Conservation (phyloP, 2,329 filamentous ascomycete genomes). For the Ceratocystis ficicola region DNA sequence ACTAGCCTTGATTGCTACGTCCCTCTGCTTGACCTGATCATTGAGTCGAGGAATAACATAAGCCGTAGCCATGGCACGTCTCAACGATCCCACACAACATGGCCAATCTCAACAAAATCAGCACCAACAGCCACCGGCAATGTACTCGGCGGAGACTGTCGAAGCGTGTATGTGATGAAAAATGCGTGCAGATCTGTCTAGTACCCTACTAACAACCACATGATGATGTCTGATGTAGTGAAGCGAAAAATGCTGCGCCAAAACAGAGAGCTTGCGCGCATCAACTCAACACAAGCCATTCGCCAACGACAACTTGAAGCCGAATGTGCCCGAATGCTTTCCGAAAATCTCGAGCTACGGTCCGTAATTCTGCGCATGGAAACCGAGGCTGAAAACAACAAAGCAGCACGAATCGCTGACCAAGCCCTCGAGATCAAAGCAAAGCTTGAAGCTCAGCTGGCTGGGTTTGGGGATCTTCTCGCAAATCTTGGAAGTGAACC, state of each 20-base stretch:
- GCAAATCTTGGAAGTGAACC: conserved; percentile 52
- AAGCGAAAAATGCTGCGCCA: conserved; percentile 69
- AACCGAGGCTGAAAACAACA: conserved; percentile 51
- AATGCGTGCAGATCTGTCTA: not conserved
- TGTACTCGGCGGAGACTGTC: conserved; percentile 42
- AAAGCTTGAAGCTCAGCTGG: conserved; percentile 58
- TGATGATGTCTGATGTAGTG: conserved; percentile 38
- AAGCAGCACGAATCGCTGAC: conserved; percentile 47
- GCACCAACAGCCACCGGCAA: conserved; percentile 11
- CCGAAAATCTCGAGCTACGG: conserved; percentile 66
- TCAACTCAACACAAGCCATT: conserved; percentile 64
- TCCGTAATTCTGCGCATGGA: conserved; percentile 59
- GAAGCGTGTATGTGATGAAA: conserved; percentile 52
- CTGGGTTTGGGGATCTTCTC: conserved; percentile 56
- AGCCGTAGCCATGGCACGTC: conserved; percentile 56
- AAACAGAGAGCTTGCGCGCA: conserved; percentile 70
- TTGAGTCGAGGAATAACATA: not conserved
- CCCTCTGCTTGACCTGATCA: not conserved
- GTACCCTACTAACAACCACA: conserved; percentile 11
- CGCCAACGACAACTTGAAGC: conserved; percentile 66
- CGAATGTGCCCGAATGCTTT: conserved; percentile 60
- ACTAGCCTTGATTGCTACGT: not conserved
- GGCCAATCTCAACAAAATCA: conserved; percentile 14
- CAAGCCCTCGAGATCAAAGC: conserved; percentile 57
- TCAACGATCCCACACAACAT: conserved; percentile 61